These are phyloP conservation scores for Tetratostichococcus sp. DNA, from an alignment of 139 green algal genomes.

Conservation along the genomic window DNA sequence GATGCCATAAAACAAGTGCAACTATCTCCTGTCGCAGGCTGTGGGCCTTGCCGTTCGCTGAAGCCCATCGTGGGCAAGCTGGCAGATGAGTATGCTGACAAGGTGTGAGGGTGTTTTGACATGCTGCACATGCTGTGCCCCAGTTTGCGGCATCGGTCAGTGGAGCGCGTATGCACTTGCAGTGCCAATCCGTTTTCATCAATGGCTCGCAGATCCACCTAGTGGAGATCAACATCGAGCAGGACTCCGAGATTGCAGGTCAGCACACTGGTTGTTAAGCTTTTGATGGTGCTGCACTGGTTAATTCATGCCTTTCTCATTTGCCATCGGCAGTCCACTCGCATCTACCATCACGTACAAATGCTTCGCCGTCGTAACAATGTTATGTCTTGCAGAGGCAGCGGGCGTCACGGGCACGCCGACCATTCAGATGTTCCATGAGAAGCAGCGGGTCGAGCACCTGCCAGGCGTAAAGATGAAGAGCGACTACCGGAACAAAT, in stretches of 20 bases:
- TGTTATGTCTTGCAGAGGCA: no score
- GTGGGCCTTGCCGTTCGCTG: conserved; percentile 79
- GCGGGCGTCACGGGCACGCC: conserved; percentile 89
- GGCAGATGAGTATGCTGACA: conserved; percentile 69
- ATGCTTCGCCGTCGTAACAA: no score
- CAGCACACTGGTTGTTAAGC: no score
- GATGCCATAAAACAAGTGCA: no score
- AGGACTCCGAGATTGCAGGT: conserved; percentile 89
- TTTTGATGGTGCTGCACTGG: no score
- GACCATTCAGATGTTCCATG: conserved; percentile 90
- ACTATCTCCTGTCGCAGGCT: no score
- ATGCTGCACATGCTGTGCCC: background rate
- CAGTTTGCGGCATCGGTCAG: no score
- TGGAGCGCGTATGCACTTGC: no score
- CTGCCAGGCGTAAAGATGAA: conserved; percentile 92
- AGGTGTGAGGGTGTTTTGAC: conserved; percentile 11
- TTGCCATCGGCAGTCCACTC: no score
- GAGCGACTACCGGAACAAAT: conserved; percentile 66
- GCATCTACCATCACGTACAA: no score
- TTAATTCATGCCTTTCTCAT: no score
- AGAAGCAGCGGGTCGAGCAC: conserved; percentile 79
- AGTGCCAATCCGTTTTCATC: no score
- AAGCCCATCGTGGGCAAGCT: conserved; percentile 95
- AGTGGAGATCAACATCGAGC: conserved; percentile 93
- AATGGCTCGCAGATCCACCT: conserved; percentile 56